These are phyloP conservation scores for Tylopilus sp. DNA, from an alignment of 1,284 basidiomycete species.

Conservation along the genomic window DNA sequence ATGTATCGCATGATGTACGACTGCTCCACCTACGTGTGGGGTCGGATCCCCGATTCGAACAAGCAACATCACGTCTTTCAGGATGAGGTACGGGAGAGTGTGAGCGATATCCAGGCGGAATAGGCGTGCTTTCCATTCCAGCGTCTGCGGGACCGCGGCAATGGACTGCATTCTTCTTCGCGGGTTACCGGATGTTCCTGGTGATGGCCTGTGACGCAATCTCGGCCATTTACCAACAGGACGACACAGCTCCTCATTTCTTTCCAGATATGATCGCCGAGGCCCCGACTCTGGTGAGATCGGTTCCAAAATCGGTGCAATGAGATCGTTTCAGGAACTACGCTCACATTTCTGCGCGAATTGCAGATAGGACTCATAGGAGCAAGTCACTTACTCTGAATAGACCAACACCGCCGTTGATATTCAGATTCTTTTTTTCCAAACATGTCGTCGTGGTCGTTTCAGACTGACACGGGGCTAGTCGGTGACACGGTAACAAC, in stretches of 20 bases:
- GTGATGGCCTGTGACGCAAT: constrained; percentile 25
- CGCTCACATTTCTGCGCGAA: background rate
- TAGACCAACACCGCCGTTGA: background rate
- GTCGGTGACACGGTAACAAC: background rate
- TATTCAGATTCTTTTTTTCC: constrained; percentile 1
- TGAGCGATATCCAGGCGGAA: constrained; percentile 29
- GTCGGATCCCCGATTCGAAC: constrained; percentile 24
- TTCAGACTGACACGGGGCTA: constrained; percentile 14
- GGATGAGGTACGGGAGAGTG: constrained; percentile 16
- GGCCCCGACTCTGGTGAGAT: constrained; percentile 15
- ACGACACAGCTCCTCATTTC: constrained; percentile 11
- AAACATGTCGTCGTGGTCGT: constrained; percentile 14
- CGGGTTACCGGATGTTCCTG: constrained; percentile 9
- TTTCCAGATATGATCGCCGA: constrained; percentile 19
- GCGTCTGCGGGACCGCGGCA: constrained; percentile 26
- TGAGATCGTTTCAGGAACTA: constrained; percentile 3
- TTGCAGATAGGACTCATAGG: background rate
- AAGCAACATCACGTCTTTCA: constrained; percentile 17
- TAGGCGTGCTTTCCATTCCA: constrained; percentile 33
- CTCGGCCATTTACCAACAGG: constrained; percentile 20
- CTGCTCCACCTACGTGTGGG: constrained; percentile 22
- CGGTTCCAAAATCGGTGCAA: constrained; percentile 10
- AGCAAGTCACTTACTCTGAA: background rate
- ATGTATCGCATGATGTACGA: constrained; percentile 10
- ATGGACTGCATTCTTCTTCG: constrained; percentile 17